These are phyloP conservation scores for Eucalyptus fibrosa DNA, from an alignment of 345 rosid genomes.

Conservation along the genomic window DNA sequence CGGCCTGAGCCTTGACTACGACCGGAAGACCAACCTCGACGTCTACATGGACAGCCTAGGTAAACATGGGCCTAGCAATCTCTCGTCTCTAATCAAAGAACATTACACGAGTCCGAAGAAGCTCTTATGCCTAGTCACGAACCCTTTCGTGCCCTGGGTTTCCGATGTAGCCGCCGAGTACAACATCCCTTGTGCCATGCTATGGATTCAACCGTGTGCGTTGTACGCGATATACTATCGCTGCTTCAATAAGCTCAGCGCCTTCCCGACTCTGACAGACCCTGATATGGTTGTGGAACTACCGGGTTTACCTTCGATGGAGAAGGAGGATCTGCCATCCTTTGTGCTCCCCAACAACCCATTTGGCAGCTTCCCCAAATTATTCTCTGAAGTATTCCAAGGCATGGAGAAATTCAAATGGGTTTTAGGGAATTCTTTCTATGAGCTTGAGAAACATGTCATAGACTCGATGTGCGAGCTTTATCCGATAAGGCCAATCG, in stretches of 20 bases:
- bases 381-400: conserved; percentile 5
- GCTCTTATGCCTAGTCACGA: conserved; percentile 27
- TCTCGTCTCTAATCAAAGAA: conserved; percentile 15
- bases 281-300: conserved; percentile 10
- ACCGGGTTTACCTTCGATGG: conserved; percentile 29
- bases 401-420: conserved; percentile 14
- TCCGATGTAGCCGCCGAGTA: conserved; percentile 20
- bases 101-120: conserved; percentile 8
- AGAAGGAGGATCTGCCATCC: conserved; percentile 27
- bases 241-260: conserved; percentile 12
- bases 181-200: conserved; percentile 28
- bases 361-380: not conserved
- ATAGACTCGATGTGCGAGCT: conserved; percentile 18
- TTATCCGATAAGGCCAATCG: conserved; percentile 23
- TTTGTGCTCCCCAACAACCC: conserved; percentile 27
- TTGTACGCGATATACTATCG: conserved; percentile 23
- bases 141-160: conserved; percentile 42
- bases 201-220: conserved; percentile 50
- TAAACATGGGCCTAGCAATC: conserved; percentile 15
- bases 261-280: conserved; percentile 12
- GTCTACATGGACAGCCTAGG: conserved; percentile 13
- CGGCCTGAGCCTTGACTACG: conserved; percentile 23
- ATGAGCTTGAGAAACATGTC: conserved; percentile 28
- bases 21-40: conserved; percentile 20
- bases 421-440: conserved; percentile 35